Evolutionary conservation across 257 asterid genomes (phyloP), one percentile per base, ranked within the genome.

Genomic region (Fraxinus americana): DNA sequence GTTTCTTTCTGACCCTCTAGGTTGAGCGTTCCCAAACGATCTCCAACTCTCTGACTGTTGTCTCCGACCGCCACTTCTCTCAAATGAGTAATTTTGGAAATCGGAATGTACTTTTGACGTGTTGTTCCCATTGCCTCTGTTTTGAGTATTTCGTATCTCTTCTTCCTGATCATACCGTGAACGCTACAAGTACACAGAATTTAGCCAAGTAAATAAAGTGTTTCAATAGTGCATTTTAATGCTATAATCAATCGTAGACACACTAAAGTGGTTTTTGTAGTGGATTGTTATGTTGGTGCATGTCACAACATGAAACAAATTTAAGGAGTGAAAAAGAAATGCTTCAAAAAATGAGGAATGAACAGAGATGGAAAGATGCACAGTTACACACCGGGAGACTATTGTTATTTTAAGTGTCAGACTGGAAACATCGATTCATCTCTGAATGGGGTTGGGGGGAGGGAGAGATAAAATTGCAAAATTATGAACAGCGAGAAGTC

Each of bases 141-240:
- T 87, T 78, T 78, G 88, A 30, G 78, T 78, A 52, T 79, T 92
- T 74, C 97, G 87, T 84, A 78, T 80, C 89, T 91, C 97, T 84
- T 90, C 98, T 83, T 91, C 98, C 63, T 86, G 77, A 85, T 94
- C 98, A 81, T 90, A 91, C 38, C 82, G 90, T 57, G 92, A 83
- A 52, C 95, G 93, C 98, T 94, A 83, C 84, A 88, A 65, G 66
- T 71, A 39, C 78, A 72, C 75, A 81, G 68, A 57, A 88, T 70
- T 78, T 34, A 68, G 77, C 63, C 73, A 75, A 77, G 68, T 59
- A 71, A 73, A 65, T 34, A 27, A 52, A 68, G 35, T 10, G 25
- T 36, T 61, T 21, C 59, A 11, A 59, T 14, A 5, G 8, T 16
- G 65, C 30, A 50, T 7, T 7, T 59, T 59, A 21, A 59, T n/a